A percentile compares a stretch with the other conserved stretches of the same genome.
These are phyloP conservation scores for Coniochaeta sp. DNA, from an alignment of 2,329 filamentous ascomycete species.

Conservation along the genomic window DNA sequence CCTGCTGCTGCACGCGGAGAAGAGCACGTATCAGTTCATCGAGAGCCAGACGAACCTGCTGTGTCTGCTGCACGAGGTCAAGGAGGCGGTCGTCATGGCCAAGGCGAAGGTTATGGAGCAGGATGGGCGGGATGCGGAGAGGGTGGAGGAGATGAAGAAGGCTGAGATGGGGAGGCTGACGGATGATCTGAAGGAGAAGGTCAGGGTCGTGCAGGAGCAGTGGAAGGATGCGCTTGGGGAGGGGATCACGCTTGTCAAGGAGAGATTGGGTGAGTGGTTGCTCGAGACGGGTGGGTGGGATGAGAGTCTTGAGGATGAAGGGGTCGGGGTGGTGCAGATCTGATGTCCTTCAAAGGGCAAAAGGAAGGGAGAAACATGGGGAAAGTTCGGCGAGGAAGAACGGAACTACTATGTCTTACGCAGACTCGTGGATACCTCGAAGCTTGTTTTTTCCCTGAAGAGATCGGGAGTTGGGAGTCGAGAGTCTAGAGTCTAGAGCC, in stretches of 20 bases:
- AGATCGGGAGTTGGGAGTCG: not conserved
- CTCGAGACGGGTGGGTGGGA: constrained; percentile 82
- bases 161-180: constrained; percentile 67
- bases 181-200: constrained; percentile 87
- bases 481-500: not conserved
- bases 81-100: constrained; percentile 66
- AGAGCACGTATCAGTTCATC: constrained; percentile 94
- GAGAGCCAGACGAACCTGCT: constrained; percentile 88
- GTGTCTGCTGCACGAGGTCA: constrained; percentile 85
- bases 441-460: no score
- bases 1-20: constrained; percentile 78
- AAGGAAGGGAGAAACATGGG: not conserved
- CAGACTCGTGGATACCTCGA: no score
- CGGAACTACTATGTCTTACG: no score
- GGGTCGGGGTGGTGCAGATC: constrained; percentile 37
- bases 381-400: no score
- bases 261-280: constrained; percentile 66
- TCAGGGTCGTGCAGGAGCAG: constrained; percentile 81
- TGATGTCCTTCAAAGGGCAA: not conserved
- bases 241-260: constrained; percentile 65
- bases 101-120: constrained; percentile 58
- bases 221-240: constrained; percentile 84
- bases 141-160: constrained; percentile 49
- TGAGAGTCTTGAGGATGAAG: constrained; percentile 58
- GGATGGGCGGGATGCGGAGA: constrained; percentile 41